phyloP scores from a whole-genome alignment of 1,139 yeast genomes.

The Hyphopichia buzzinii region DNA sequence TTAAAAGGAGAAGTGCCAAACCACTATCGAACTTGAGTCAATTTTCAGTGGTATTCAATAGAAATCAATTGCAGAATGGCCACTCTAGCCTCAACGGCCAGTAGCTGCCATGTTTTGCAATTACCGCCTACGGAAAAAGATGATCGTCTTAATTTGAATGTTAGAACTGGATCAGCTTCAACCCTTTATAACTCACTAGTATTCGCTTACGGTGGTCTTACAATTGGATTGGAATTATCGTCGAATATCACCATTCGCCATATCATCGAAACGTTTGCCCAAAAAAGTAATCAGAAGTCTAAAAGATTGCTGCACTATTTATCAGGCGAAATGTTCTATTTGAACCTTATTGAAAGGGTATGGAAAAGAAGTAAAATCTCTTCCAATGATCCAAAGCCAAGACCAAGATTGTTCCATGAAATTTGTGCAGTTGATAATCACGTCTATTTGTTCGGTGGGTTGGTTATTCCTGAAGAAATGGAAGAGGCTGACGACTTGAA shows the following conservation, averaged over 20 bases:
- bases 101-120: conserved; percentile 46
- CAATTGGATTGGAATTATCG: conserved; percentile 51
- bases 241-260: conserved; percentile 34
- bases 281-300: conserved; percentile 27
- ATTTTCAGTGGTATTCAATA: too few relatives aligned
- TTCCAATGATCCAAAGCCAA: conserved; percentile 30
- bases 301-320: conserved; percentile 42
- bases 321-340: conserved; percentile 54
- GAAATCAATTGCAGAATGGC: conserved; percentile 29
- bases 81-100: conserved; percentile 47
- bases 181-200: conserved; percentile 57
- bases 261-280: conserved; percentile 23
- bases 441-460: conserved; percentile 64
- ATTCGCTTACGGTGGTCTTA: conserved; percentile 67
- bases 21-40: too few relatives aligned
- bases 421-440: conserved; percentile 47
- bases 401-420: conserved; percentile 60
- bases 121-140: conserved; percentile 49
- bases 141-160: conserved; percentile 48
- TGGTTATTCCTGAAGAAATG: conserved; percentile 26
- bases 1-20: neutral
- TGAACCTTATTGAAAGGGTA: conserved; percentile 53
- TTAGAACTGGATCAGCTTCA: conserved; percentile 67
- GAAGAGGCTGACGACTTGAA: conserved; percentile 8
- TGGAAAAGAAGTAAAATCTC: conserved; percentile 47